phyloP scores from a whole-genome alignment of 345 rosid genomes.

The Odontarrhena argentea region DNA sequence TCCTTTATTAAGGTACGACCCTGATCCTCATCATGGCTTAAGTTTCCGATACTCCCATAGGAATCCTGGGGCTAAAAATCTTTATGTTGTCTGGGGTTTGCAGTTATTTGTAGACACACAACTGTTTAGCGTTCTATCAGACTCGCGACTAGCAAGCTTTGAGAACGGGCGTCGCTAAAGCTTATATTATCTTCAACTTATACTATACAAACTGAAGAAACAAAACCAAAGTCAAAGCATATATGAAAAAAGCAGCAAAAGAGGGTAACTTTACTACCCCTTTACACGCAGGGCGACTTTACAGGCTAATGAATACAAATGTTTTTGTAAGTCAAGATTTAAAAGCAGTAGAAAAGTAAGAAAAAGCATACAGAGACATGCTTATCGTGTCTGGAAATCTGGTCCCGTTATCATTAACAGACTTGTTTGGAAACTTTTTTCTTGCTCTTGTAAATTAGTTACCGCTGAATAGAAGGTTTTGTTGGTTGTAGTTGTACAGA shows the following conservation, averaged over 20 bases:
- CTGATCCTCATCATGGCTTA: background rate
- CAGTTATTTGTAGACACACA: slow-evolving; percentile 87
- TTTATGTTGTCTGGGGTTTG: slow-evolving; percentile 32
- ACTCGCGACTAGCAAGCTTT: slow-evolving; percentile 67
- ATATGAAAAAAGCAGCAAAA: background rate
- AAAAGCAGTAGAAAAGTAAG: slow-evolving; percentile 25
- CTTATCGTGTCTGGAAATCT: slow-evolving; percentile 23
- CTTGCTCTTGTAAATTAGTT: slow-evolving; percentile 35
- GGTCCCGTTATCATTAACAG: slow-evolving; percentile 18
- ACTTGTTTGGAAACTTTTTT: slow-evolving; percentile 16
- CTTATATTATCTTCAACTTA: slow-evolving; percentile 31
- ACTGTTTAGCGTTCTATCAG: slow-evolving; percentile 71
- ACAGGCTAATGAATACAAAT: slow-evolving; percentile 31
- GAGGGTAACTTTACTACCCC: slow-evolving; percentile 28
- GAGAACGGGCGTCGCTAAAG: slow-evolving; percentile 55
- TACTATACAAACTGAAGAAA: slow-evolving; percentile 33
- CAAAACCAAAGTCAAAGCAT: slow-evolving; percentile 26
- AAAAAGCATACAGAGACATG: slow-evolving; percentile 26
- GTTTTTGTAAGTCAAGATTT: slow-evolving; percentile 22
- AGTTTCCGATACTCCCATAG: background rate
- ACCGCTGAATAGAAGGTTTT: slow-evolving; percentile 23
- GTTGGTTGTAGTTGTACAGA: slow-evolving; percentile 26
- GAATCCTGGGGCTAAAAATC: slow-evolving; percentile 20
- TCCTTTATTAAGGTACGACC: slow-evolving; percentile 72
- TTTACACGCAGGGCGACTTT: slow-evolving; percentile 13